Evolutionary conservation across 2,329 filamentous ascomycete genomes (phyloP).

Genomic region (Fusarium sp.): DNA sequence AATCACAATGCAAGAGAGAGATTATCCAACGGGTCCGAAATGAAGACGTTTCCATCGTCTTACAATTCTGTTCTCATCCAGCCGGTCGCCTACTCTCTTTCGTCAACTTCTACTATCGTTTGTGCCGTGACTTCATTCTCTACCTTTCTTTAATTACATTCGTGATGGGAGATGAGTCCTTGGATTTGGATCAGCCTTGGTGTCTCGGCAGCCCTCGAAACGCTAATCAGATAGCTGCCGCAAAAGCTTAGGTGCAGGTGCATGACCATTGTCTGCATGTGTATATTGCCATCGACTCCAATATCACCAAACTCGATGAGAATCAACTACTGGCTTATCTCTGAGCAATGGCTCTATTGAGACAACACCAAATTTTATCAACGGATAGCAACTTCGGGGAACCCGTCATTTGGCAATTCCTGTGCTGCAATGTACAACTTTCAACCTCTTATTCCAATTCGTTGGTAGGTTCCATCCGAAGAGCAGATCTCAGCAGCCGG

Average conservation of each 20-base stretch:
- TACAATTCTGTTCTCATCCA: slow-evolving; percentile 18
- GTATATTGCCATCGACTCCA: neutral
- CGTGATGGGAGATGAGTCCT: slow-evolving; percentile 18
- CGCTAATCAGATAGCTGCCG: slow-evolving; percentile 19
- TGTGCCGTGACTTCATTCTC: neutral
- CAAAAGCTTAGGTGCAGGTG: slow-evolving; percentile 15
- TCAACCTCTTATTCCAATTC: slow-evolving; percentile 1
- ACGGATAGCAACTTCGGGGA: slow-evolving; percentile 3
- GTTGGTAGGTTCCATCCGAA: slow-evolving; percentile 29
- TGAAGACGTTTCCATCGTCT: slow-evolving; percentile 21
- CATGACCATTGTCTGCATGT: slow-evolving; percentile 1
- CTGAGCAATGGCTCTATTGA: neutral
- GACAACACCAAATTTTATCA: neutral
- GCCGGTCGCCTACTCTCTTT: neutral
- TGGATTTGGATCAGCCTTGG: slow-evolving; percentile 11
- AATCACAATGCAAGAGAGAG: slow-evolving; percentile 30
- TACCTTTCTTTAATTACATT: slow-evolving; percentile 30
- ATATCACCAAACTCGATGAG: slow-evolving; percentile 1
- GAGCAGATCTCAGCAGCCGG: slow-evolving; percentile 11
- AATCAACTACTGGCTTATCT: neutral
- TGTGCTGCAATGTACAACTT: neutral
- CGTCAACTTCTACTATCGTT: neutral
- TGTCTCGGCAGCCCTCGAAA: slow-evolving; percentile 13
- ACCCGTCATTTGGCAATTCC: slow-evolving; percentile 1
- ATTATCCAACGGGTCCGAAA: slow-evolving; percentile 24